Percentiles rank a stretch among this genome's conserved stretches.
phyloP scores from a whole-genome alignment of 106 monocot species.

The Acorus gramineus region DNA sequence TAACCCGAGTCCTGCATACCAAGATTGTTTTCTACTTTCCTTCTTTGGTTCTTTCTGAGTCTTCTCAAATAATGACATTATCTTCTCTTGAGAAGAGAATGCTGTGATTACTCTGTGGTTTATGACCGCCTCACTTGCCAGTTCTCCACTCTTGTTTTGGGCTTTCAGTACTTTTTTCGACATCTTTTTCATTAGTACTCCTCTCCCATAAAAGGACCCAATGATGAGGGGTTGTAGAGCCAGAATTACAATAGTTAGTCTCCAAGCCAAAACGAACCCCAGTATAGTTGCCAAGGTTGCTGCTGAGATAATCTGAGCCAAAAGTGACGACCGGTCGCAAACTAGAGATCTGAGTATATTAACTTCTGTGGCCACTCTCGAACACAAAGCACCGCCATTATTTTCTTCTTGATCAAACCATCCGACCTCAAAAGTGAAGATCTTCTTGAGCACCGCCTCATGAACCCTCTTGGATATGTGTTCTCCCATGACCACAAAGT shows the following conservation, averaged over 20 bases:
- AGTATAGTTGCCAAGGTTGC: slow-evolving; percentile 5
- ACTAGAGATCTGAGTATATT: slow-evolving; percentile 22
- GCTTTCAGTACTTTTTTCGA: slow-evolving; percentile 23
- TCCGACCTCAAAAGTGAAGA: slow-evolving; percentile 14
- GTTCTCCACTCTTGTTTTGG: slow-evolving; percentile 15
- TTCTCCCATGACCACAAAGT: slow-evolving; percentile 15
- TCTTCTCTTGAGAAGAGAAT: slow-evolving; percentile 25
- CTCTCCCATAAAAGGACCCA: slow-evolving; percentile 12
- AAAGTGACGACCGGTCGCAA: slow-evolving; percentile 19
- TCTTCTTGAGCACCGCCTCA: slow-evolving; percentile 8
- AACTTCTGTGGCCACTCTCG: slow-evolving; percentile 10
- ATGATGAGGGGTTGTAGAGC: slow-evolving; percentile 13
- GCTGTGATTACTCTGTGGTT: slow-evolving; percentile 25
- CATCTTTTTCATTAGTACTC: slow-evolving; percentile 12
- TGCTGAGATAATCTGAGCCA: slow-evolving; percentile 4
- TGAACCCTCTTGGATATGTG: slow-evolving; percentile 9
- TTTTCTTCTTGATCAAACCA: slow-evolving; percentile 19
- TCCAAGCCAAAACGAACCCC: slow-evolving; percentile 17
- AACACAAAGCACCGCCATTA: slow-evolving; percentile 7
- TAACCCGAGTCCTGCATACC: slow-evolving; percentile 16
- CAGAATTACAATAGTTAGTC: slow-evolving; percentile 17
- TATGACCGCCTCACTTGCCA: slow-evolving; percentile 21
- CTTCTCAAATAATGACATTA: slow-evolving; percentile 9
- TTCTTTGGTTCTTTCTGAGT: slow-evolving; percentile 9
- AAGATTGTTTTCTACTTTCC: slow-evolving; percentile 17